Conservation (phyloP, 768 basidiomycete species). For the Pluteus cervinus region DNA sequence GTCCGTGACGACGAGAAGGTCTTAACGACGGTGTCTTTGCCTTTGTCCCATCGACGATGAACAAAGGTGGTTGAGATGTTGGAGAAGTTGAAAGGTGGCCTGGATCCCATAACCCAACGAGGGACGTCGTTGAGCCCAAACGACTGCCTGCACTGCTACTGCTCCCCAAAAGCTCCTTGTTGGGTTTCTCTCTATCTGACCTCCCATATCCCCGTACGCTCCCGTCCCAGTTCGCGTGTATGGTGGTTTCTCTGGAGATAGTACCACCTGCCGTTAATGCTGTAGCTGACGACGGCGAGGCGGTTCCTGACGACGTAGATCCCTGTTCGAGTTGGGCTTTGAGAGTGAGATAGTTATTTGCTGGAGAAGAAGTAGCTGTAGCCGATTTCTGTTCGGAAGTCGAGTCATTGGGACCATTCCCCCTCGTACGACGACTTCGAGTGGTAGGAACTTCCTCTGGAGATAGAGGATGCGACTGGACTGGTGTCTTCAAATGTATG, state of each 20-base stretch:
- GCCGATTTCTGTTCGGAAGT: slow-evolving; percentile 5
- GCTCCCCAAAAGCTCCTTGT: slow-evolving; percentile 19
- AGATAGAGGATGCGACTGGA: slow-evolving; percentile 69
- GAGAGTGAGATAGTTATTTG: slow-evolving; percentile 54
- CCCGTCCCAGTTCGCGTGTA: slow-evolving; percentile 28
- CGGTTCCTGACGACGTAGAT: too few species aligned
- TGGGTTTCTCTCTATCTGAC: slow-evolving; percentile 21
- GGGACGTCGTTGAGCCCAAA: slow-evolving; percentile 29
- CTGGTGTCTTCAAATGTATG: slow-evolving; percentile 44
- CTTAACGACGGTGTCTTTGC: not conserved
- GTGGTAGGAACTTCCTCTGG: slow-evolving; percentile 43
- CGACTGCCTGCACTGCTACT: slow-evolving; percentile 30
- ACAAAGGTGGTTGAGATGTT: not conserved
- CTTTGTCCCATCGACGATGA: not conserved
- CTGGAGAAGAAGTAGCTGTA: slow-evolving; percentile 18
- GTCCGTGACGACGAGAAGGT: slow-evolving; percentile 8
- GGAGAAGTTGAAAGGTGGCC: too few species aligned
- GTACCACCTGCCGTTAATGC: too few species aligned
- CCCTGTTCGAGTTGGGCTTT: slow-evolving; percentile 56
- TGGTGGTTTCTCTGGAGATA: slow-evolving; percentile 44
- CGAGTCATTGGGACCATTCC: slow-evolving; percentile 9
- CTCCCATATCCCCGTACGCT: slow-evolving; percentile 56
- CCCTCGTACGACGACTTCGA: slow-evolving; percentile 43
- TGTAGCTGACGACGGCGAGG: too few species aligned
- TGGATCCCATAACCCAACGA: slow-evolving; percentile 6